Evolutionary conservation across 2,329 filamentous ascomycete species (phyloP), one percentile per base, ranked within the genome.

Genomic region (Talaromyces funiculosus): DNA sequence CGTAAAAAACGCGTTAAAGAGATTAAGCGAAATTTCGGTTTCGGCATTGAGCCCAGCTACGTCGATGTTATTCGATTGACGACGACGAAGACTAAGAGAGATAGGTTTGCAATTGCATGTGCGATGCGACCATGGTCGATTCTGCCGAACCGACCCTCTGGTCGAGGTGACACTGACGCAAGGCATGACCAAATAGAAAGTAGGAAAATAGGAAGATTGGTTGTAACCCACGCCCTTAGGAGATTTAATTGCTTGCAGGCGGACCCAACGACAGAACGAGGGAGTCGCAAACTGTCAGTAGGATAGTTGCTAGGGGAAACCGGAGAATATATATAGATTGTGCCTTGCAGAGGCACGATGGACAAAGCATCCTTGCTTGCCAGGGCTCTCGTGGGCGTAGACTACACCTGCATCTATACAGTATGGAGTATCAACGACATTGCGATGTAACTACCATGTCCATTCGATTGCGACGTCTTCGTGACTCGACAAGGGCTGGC

Each of bases 231-330:
- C 51, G 51, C 33, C 51, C 51, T 18, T n/a, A 54, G 58, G 59
- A 60, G 31, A 49, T 55, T 60, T 56, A 16, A 57, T 58, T 47
- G 26, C 54, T 42, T 59, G 60, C 60, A 59, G 55, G 45, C 43
- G 35, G 45, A 53, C 35, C 9, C 49, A 40, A 54, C 16, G 24
- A 37, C 24, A 29, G 54, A 61, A 58, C 60, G 60, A 55, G 49
- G 60, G 53, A 26, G n/a, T 37, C n/a, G 12, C 31, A 33, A 8
- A 33, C 8, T 10, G 9, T 33, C 31, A 33, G 26, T 33, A 54
- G 60, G 56, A 57, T 61, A 59, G 60, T 59, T 57, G 59, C 59
- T 53, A 53, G 38, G 59, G 59, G 59, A 61, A 29, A 61, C 59
- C 59, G 59, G 59, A 57, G 59, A 57, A 57, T 57, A 49, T 57